Evolutionary conservation across 2,329 filamentous ascomycete genomes (phyloP), one percentile per base, ranked within the genome.

Genomic region (Colletotrichum tropicicola): DNA sequence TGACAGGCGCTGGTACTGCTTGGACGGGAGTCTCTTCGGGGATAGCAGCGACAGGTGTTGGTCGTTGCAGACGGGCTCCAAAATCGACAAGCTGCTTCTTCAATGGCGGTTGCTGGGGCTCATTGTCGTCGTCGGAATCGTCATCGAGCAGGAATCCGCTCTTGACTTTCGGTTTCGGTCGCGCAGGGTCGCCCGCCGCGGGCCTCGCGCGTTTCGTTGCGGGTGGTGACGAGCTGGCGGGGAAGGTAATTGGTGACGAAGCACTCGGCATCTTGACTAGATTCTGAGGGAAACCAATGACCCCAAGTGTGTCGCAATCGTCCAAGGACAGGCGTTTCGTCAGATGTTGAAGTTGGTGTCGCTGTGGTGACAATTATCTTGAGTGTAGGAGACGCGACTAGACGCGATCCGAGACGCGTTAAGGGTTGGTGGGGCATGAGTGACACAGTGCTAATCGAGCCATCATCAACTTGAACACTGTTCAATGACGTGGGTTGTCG

Each of bases 221-320:
- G 1, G 71, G 72, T 41, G 76, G 76, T 37, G 75, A 69, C 23
- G 87, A 86, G 71, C 81, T 87, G 6, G 80, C 75, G 3, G 87
- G 86, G 64, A 87, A 87, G 25, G 80, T 72, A 19, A 89, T 76
- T 3, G 89, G 86, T 13, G 89, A 89, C 6, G 89, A 90, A 39
- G 85, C 81, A 37, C 84, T 81, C 25, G 87, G 78, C 88, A 91
- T 91, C 44, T 54, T 62, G 62, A 6, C n/a, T 2, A 43, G 15
- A 6, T 21, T 37, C 13, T 7, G 30, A 3, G 6, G 17, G 21
- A 9, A 10, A 5, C 21, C 4, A 8, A 15, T 15, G 23, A 13
- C 9, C 15, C 12, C 28, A 21, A 23, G 13, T 12, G 17, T 45
- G 3, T 19, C 2, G n/a, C 21, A 8, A 13, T 48, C 17, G 9